Evolutionary conservation across 495 filamentous ascomycete genomes (phyloP).

Genomic region (Aspergillus nanangensis): DNA sequence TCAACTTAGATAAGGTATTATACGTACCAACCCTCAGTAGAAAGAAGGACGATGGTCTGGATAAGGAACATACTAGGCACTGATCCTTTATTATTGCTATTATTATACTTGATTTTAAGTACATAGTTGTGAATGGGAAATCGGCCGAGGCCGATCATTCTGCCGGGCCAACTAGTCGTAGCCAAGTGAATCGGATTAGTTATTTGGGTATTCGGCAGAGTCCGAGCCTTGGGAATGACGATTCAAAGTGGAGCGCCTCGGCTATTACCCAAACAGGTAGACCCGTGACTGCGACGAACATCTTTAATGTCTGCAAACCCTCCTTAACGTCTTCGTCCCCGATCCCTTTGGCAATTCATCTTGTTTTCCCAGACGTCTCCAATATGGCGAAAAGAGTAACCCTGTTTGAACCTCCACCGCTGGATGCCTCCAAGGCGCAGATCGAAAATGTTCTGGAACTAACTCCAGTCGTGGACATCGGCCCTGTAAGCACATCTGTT

Average conservation of each 20-base stretch:
- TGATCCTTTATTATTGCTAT: too few relatives aligned
- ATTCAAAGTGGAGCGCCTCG: conserved; percentile 11
- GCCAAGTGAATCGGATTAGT: too few relatives aligned
- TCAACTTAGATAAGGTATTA: too few relatives aligned
- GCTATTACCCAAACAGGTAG: conserved; percentile 18
- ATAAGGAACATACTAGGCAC: too few relatives aligned
- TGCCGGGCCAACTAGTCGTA: too few relatives aligned
- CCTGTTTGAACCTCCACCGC: conserved; percentile 69
- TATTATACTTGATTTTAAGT: too few relatives aligned
- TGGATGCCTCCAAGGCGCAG: conserved; percentile 65
- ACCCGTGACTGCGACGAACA: conserved; percentile 7
- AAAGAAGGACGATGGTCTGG: too few relatives aligned
- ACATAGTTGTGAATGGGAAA: too few relatives aligned
- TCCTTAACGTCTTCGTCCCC: background rate
- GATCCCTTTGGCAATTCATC: background rate
- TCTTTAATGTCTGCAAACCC: background rate
- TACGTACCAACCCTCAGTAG: too few relatives aligned
- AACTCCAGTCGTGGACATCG: conserved; percentile 72
- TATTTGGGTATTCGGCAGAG: background rate
- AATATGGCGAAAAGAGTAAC: conserved; percentile 48
- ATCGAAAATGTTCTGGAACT: conserved; percentile 90
- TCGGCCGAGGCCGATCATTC: too few relatives aligned
- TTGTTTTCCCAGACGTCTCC: background rate
- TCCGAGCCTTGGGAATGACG: too few relatives aligned
- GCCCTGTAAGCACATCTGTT: conserved; percentile 53